Evolutionary conservation across 1,284 basidiomycete genomes (phyloP), one percentile per base, ranked within the genome.

Genomic region (Takashimella tepidaria): DNA sequence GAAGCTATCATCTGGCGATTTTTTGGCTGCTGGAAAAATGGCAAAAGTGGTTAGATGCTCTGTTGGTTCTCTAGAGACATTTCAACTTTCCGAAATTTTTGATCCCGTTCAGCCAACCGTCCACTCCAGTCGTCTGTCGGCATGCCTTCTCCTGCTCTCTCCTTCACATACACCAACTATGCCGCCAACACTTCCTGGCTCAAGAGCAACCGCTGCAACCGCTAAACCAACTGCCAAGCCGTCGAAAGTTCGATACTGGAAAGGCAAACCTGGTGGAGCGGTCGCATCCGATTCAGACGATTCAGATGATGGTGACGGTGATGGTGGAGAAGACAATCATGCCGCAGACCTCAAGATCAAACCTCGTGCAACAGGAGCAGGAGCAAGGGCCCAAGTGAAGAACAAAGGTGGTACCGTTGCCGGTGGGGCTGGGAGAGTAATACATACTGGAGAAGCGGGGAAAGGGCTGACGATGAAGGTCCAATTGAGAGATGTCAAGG

Each of bases 371-470:
- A 51, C 54, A 10, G 55, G 59, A 44, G 52, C 53, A 11, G n/a
- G n/a, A n/a, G 50, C 55, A 10, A 55, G 48, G 24, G 49, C 42
- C 47, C 51, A 53, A 45, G 54, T 53, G 13, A 53, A 57, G 48
- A 40, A 53, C 37, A 59, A 62, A 54, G 45, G 45, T 40, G 44
- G 56, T 16, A 23, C 68, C 12, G 75, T 76, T 6, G 74, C 72
- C 16, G 74, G 74, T 4, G 75, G 73, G 19, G 73, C 73, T 24
- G 73, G 74, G 19, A 53, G 65, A 41, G 58, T 76, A n/a, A 60
- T 73, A 21, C 58, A 48, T n/a, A 53, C 53, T 4, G 60, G 52
- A 11, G 26, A 37, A 8, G 40, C 5, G 40, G 45, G 41, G 44
- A 55, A 46, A 49, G 52, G 10, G 53, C 53, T 25, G 54, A 51